Evolutionary conservation across 2,329 filamentous ascomycete species (phyloP).

Genomic region (Shiraia sp.): DNA sequence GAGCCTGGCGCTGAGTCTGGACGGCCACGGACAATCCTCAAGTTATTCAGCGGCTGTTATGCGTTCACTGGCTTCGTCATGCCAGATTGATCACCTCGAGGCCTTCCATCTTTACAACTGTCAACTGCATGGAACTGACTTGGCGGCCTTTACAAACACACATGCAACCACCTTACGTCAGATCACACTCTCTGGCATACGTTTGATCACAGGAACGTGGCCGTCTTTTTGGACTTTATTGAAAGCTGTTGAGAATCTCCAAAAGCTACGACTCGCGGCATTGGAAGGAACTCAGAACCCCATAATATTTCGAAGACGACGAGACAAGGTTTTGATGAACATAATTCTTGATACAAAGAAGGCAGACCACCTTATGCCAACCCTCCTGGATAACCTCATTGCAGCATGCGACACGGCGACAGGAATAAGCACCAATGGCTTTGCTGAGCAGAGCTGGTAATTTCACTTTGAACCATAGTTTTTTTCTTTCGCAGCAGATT

Average conservation of each 20-base stretch:
- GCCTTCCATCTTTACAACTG: constrained; percentile 20
- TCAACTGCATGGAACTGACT: constrained; percentile 15
- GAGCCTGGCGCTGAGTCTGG: constrained; percentile 25
- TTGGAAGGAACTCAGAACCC: constrained; percentile 5
- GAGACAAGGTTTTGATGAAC: constrained; percentile 3
- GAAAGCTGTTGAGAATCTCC: constrained; percentile 5
- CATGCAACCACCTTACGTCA: constrained; percentile 18
- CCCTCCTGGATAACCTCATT: constrained; percentile 14
- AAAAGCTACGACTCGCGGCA: constrained; percentile 8
- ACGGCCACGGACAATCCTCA: constrained; percentile 11
- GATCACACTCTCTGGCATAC: constrained; percentile 14
- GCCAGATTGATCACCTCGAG: constrained; percentile 14
- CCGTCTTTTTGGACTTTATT: constrained; percentile 10
- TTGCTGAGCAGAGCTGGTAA: not conserved
- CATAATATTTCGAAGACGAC: constrained; percentile 1
- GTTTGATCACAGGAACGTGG: constrained; percentile 22
- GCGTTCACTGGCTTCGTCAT: constrained; percentile 14
- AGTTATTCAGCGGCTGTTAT: constrained; percentile 21
- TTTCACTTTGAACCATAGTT: too few relatives aligned
- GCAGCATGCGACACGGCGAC: not conserved
- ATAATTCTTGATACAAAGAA: constrained; percentile 7
- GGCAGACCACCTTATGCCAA: constrained; percentile 3
- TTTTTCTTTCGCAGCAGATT: too few relatives aligned
- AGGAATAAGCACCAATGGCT: not conserved
- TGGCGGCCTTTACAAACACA: constrained; percentile 15